Conservation (phyloP, 2,329 filamentous ascomycete genomes). For the Cladosporium colombiae region DNA sequence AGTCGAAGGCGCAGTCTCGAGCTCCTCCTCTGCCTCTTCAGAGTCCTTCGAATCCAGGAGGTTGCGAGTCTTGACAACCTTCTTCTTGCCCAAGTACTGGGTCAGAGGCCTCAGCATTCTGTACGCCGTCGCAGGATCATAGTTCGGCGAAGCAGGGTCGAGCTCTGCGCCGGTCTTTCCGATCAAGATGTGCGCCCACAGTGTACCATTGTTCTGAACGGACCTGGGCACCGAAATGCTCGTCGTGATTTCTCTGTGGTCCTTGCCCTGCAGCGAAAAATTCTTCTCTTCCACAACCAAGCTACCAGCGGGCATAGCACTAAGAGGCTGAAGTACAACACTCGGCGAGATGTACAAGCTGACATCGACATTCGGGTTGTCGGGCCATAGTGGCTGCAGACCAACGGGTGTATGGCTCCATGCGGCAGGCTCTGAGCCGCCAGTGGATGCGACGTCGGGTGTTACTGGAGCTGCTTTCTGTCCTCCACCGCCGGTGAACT, state of each 20-base stretch:
- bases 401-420: conserved; percentile 67
- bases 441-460: conserved; percentile 24
- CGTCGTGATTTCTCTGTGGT: conserved; percentile 75
- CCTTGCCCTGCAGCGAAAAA: conserved; percentile 65
- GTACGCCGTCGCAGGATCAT: conserved; percentile 74
- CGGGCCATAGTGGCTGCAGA: conserved; percentile 85
- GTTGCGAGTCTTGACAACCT: conserved; percentile 82
- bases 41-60: conserved; percentile 60
- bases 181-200: conserved; percentile 94
- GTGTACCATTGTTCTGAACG: conserved; percentile 87
- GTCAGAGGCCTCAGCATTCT: conserved; percentile 85
- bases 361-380: conserved; percentile 77
- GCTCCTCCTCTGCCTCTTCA: conserved; percentile 48
- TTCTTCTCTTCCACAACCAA: conserved; percentile 77
- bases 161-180: conserved; percentile 72
- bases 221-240: conserved; percentile 73
- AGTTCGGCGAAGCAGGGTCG: conserved; percentile 72
- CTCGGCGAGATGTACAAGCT: conserved; percentile 80
- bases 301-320: conserved; percentile 63
- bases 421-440: conserved; percentile 43
- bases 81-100: conserved; percentile 89
- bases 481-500: conserved; percentile 49
- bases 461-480: conserved; percentile 26
- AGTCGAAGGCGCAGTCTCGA: conserved; percentile 61
- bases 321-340: conserved; percentile 67